Conservation (phyloP, 805 yeast genomes). For the Candida rishiriensis region DNA sequence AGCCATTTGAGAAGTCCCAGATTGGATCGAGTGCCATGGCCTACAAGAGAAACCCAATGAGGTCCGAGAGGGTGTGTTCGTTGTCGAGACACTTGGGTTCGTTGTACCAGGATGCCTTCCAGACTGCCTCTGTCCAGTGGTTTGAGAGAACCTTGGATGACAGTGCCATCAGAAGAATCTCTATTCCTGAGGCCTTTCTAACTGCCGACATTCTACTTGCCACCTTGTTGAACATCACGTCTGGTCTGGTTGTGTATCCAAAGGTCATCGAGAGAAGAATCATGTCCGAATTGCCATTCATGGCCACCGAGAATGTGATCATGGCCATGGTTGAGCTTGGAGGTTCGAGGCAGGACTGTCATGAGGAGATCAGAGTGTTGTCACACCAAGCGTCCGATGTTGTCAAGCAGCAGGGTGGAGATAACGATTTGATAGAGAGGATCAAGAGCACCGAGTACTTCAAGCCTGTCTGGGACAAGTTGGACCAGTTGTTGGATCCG, state of each 20-base stretch:
- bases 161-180: slow-evolving; percentile 95
- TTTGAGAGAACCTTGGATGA: slow-evolving; percentile 98
- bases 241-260: slow-evolving; percentile 96
- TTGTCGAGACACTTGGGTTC: slow-evolving; percentile 93
- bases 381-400: slow-evolving; percentile 97
- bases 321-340: slow-evolving; percentile 99
- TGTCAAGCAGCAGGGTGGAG: slow-evolving; percentile 98
- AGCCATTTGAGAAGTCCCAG: slow-evolving; percentile 97
- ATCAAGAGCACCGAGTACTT: slow-evolving; percentile 73
- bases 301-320: slow-evolving; percentile 98
- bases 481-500: slow-evolving; percentile 82
- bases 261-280: slow-evolving; percentile 98
- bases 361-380: slow-evolving; percentile 93
- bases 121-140: slow-evolving; percentile 98
- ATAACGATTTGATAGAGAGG: slow-evolving; percentile 92
- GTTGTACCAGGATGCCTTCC: slow-evolving; percentile 86
- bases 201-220: slow-evolving; percentile 91
- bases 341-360: slow-evolving; percentile 97
- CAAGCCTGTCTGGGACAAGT: slow-evolving; percentile 81
- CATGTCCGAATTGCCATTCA: slow-evolving; percentile 90
- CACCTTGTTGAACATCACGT: slow-evolving; percentile 85
- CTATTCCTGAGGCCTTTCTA: slow-evolving; percentile 92
- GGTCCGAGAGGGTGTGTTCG: slow-evolving; percentile 99
- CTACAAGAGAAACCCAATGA: slow-evolving; percentile 99
- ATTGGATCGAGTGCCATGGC: slow-evolving; percentile 99